These are phyloP conservation scores for Talaromyces verruculosus DNA, from an alignment of 2,329 filamentous ascomycete genomes.

Conservation along the genomic window DNA sequence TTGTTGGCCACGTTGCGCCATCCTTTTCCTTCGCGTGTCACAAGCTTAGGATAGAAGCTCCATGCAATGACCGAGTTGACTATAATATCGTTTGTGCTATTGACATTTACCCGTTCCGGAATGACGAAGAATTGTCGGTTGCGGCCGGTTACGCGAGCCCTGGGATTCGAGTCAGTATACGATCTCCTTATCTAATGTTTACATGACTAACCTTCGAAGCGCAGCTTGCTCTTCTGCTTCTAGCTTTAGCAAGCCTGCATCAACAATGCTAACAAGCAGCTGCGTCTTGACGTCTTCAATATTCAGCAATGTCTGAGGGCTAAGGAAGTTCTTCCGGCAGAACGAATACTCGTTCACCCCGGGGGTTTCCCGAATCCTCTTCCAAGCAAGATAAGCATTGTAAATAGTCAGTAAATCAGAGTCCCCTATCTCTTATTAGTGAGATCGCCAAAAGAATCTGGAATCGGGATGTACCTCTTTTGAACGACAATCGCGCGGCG, in stretches of 20 bases:
- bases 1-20: slow-evolving; percentile 92
- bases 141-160: slow-evolving; percentile 62
- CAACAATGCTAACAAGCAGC: slow-evolving; percentile 77
- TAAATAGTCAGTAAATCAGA: slow-evolving; percentile 92
- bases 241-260: slow-evolving; percentile 78
- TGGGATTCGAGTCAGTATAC: slow-evolving; percentile 25
- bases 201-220: slow-evolving; percentile 58
- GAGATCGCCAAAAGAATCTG: not conserved
- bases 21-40: slow-evolving; percentile 79
- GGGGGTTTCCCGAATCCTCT: slow-evolving; percentile 70
- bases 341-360: slow-evolving; percentile 79
- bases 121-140: slow-evolving; percentile 80
- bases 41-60: slow-evolving; percentile 93
- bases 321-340: slow-evolving; percentile 92
- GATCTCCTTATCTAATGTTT: not conserved
- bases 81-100: slow-evolving; percentile 77
- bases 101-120: slow-evolving; percentile 69
- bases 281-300: slow-evolving; percentile 97
- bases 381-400: slow-evolving; percentile 91
- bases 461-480: slow-evolving; percentile 53
- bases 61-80: slow-evolving; percentile 82
- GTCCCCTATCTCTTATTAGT: slow-evolving; percentile 55
- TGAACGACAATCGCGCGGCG: slow-evolving; percentile 73
- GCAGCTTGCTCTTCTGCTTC: slow-evolving; percentile 69
- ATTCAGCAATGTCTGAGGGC: slow-evolving; percentile 79